Conservation (phyloP, 1,284 basidiomycete species). For the Cerioporus squamosus region DNA sequence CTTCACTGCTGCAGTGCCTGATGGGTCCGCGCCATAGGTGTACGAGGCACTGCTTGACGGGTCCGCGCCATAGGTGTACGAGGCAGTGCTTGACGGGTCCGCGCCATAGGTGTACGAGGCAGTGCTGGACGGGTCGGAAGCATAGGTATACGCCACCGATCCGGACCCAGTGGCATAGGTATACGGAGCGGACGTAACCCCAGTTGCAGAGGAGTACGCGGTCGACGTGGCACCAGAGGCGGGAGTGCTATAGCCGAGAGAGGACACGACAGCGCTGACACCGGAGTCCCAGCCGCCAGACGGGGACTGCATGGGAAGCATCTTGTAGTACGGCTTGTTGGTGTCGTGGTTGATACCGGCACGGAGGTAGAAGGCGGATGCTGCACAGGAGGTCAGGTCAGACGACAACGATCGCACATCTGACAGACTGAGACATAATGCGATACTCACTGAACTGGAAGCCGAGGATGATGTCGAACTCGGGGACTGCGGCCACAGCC, state of each 20-base stretch:
- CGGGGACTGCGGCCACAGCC: constrained; percentile 6
- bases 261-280: background rate
- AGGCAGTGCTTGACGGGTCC: background rate
- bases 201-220: background rate
- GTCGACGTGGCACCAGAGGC: background rate
- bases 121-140: too few species aligned
- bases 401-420: background rate
- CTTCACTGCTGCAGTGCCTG: background rate
- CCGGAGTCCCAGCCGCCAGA: background rate
- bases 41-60: background rate
- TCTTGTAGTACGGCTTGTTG: constrained; percentile 20
- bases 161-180: background rate
- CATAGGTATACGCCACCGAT: too few species aligned
- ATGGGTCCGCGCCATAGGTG: background rate
- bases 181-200: background rate
- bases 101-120: too few species aligned
- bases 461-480: constrained; percentile 19
- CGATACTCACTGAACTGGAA: constrained; percentile 19
- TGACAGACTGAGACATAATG: too few species aligned
- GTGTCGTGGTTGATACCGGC: constrained; percentile 12
- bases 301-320: constrained; percentile 13
- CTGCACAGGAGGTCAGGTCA: constrained; percentile 1
- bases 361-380: constrained; percentile 22
- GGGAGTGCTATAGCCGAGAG: background rate
- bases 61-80: background rate